Evolutionary conservation across 768 basidiomycete genomes (phyloP), one percentile per base, ranked within the genome.

Genomic region (Lentinula boryana): DNA sequence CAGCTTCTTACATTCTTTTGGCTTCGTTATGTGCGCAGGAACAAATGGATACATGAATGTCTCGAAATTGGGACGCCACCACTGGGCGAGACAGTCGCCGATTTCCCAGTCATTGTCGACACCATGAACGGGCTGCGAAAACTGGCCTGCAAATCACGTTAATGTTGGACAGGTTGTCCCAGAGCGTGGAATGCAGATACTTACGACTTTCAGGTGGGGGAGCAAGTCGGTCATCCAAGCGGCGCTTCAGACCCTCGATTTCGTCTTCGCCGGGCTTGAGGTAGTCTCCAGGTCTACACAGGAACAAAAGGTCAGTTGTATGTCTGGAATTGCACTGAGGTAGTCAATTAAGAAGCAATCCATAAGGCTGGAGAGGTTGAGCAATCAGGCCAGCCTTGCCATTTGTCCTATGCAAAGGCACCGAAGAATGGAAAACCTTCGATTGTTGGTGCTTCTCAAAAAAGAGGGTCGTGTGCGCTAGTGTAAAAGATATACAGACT

Each of bases 41-140:
- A 94, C 82, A 71, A 94, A 95, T 0, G 95, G 94, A 67, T 96
- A 97, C 95, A 97, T 95, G 75, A 98, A 98, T 0, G 94, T 95
- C 77, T 99, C 97, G 66, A 97, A 99, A 69, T 97, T 97, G 0
- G 96, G 96, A 53, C 97, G 77, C 91, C 92, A 99, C 95, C 96
- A 99, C 70, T 95, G 94, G 0, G 93, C 93, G n/a, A 98, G 79
- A 66, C 93, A 95, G 66, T 98, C 95, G 1, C 91, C 91, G 41
- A 98, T 93, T 72, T 95, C 91, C 97, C 97, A 99, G 46, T 95
- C 93, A 56, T 91, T 91, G 67, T 88, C 88, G 18, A 88, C 83
- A 0, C 87, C 89, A 62, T 92, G 88, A 0, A 84, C 81, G 33
- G 83, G 79, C 73, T 89, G 61, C 8, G 44, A 86, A 70, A 90